Conservation (phyloP, 768 basidiomycete species). For the Xanthoconium purpureum region DNA sequence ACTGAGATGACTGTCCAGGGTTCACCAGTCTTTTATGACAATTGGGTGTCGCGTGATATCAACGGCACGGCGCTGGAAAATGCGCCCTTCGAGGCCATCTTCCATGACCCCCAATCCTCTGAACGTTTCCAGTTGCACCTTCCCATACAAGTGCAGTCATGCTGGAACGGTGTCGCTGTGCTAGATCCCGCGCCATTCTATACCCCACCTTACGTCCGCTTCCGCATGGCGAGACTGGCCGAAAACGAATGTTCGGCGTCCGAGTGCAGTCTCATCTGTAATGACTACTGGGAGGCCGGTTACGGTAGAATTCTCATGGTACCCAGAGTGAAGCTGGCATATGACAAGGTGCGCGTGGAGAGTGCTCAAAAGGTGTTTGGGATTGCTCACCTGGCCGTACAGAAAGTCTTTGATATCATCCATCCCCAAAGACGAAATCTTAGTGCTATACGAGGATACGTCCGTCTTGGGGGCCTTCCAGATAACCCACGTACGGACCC, state of each 20-base stretch:
- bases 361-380: neutral
- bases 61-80: slow-evolving; percentile 99
- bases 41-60: slow-evolving; percentile 98
- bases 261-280: slow-evolving; percentile 96
- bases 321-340: slow-evolving; percentile 92
- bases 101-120: slow-evolving; percentile 77
- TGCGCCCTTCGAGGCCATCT: slow-evolving; percentile 91
- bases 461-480: slow-evolving; percentile 91
- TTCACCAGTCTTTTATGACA: slow-evolving; percentile 94
- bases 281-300: slow-evolving; percentile 96
- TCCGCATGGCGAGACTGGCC: slow-evolving; percentile 89
- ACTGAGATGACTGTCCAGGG: slow-evolving; percentile 36
- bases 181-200: slow-evolving; percentile 97
- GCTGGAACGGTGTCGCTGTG: slow-evolving; percentile 98
- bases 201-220: slow-evolving; percentile 81
- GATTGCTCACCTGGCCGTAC: slow-evolving; percentile 12
- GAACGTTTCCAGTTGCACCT: slow-evolving; percentile 88
- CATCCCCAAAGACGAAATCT: slow-evolving; percentile 89
- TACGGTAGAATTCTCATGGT: slow-evolving; percentile 99
- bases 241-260: slow-evolving; percentile 93
- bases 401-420: slow-evolving; percentile 94
- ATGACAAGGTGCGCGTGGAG: slow-evolving; percentile 67
- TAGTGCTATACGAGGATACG: slow-evolving; percentile 93
- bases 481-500: slow-evolving; percentile 97
- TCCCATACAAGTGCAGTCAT: slow-evolving; percentile 94